phyloP scores from a whole-genome alignment of 2,329 filamentous ascomycete species.

The Penicillium sp. region DNA sequence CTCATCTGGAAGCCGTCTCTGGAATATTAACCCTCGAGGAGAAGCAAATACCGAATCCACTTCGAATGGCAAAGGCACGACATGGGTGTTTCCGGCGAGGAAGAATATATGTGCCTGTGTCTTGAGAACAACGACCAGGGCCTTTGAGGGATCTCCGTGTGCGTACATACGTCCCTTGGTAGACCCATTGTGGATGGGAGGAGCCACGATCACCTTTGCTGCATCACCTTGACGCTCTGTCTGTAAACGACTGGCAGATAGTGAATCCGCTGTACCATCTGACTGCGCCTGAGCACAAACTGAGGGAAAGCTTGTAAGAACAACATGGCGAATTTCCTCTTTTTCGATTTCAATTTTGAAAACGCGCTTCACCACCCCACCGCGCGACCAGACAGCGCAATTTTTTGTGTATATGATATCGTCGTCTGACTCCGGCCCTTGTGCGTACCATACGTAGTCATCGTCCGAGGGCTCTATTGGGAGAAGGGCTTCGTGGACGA shows the following conservation, averaged over 20 bases:
- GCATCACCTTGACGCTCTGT: neutral
- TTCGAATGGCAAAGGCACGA: conserved; percentile 91
- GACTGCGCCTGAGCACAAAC: conserved; percentile 18
- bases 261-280: neutral
- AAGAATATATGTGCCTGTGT: conserved; percentile 94
- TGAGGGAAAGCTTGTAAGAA: conserved; percentile 76
- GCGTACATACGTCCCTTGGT: neutral
- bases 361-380: conserved; percentile 75
- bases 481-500: conserved; percentile 75
- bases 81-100: conserved; percentile 78
- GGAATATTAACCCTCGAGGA: conserved; percentile 77
- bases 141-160: conserved; percentile 43
- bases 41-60: conserved; percentile 82
- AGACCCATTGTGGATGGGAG: conserved; percentile 17
- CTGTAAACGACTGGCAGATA: neutral
- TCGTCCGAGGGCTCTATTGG: conserved; percentile 61
- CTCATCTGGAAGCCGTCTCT: conserved; percentile 62
- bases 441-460: conserved; percentile 70
- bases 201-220: conserved; percentile 15
- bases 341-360: conserved; percentile 85
- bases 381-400: conserved; percentile 85
- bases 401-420: conserved; percentile 73
- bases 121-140: conserved; percentile 85
- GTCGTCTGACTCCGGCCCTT: conserved; percentile 52
- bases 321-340: conserved; percentile 77